These are phyloP conservation scores for Aspergillus ruber DNA, from an alignment of 2,329 filamentous ascomycete genomes.

Conservation along the genomic window DNA sequence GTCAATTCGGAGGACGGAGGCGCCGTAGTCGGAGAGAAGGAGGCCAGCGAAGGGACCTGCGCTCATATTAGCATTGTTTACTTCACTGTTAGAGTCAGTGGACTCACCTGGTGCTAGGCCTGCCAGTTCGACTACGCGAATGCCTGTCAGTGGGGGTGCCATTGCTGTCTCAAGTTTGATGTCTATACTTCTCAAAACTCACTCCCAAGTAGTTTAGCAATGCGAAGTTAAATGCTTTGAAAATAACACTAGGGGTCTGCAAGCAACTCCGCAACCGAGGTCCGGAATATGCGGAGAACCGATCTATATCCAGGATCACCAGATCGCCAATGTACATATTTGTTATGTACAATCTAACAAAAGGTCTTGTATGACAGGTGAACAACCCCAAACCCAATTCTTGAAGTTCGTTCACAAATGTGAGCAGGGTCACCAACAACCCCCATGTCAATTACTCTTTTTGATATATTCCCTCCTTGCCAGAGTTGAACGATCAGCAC, in stretches of 20 bases:
- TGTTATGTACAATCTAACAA: too few species aligned
- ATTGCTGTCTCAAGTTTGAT: conserved; percentile 8
- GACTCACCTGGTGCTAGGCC: conserved; percentile 57
- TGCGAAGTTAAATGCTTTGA: background rate
- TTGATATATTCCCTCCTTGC: background rate
- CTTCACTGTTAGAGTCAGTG: background rate
- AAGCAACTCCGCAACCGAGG: conserved; percentile 14
- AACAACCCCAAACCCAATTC: too few species aligned
- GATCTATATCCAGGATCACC: background rate
- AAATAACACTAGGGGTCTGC: background rate
- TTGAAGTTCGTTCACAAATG: too few species aligned
- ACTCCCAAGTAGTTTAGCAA: background rate
- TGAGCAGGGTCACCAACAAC: too few species aligned
- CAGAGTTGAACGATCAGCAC: background rate
- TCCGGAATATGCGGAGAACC: conserved; percentile 18
- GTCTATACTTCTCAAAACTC: background rate
- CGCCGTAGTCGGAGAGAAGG: conserved; percentile 83
- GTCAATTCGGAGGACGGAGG: conserved; percentile 81
- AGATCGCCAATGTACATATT: background rate
- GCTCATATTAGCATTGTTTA: conserved; percentile 3
- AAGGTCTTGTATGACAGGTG: too few species aligned
- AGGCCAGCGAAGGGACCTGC: conserved; percentile 81
- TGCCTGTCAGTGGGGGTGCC: conserved; percentile 51
- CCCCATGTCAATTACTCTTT: too few species aligned
- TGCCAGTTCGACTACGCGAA: conserved; percentile 61